These are phyloP conservation scores for Bolboschoenoplectus hybrid DNA, from an alignment of 202 grass and related monocot species.

Conservation along the genomic window DNA sequence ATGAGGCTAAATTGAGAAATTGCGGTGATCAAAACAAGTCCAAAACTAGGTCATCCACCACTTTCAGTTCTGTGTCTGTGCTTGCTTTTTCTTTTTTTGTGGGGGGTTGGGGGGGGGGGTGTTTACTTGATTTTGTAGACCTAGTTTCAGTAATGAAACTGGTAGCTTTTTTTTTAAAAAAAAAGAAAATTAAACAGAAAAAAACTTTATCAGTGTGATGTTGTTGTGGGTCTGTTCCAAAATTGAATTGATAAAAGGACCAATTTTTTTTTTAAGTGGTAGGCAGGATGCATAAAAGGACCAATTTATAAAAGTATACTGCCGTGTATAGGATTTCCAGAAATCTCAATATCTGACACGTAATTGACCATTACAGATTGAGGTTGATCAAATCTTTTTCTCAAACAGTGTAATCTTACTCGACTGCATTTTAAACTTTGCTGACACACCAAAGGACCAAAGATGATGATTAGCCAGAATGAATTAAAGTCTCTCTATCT, in stretches of 20 bases:
- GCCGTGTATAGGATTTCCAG: neutral
- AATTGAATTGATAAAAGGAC: neutral
- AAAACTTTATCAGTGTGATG: neutral
- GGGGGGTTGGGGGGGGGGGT: too few species aligned
- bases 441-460: constrained; percentile 87
- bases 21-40: neutral
- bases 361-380: too few species aligned
- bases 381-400: too few species aligned
- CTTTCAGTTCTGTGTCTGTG: neutral
- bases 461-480: constrained; percentile 88
- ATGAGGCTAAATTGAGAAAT: neutral
- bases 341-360: neutral
- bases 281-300: neutral
- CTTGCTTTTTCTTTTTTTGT: neutral
- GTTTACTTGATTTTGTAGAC: neutral
- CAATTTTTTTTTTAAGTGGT: too few species aligned
- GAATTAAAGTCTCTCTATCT: constrained; percentile 57
- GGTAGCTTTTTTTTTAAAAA: neutral
- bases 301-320: neutral
- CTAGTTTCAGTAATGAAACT: neutral
- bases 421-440: constrained; percentile 31
- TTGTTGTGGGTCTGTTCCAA: neutral
- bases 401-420: neutral
- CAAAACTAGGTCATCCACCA: neutral
- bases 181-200: neutral